phyloP scores from a whole-genome alignment of 2,329 filamentous ascomycete genomes.

The Monosporascus sp. region DNA sequence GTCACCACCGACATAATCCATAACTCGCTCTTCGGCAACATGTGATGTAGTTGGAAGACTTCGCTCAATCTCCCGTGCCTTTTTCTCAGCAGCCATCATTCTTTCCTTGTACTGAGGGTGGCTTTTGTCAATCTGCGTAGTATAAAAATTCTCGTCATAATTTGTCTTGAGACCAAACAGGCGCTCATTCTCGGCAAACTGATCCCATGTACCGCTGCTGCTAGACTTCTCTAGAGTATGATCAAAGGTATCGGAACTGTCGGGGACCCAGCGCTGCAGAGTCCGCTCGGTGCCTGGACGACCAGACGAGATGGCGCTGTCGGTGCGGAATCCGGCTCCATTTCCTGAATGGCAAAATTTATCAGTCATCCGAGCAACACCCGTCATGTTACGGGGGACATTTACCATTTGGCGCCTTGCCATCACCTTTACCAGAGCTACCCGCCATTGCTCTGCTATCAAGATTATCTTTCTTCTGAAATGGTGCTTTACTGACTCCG shows the following conservation, averaged over 20 bases:
- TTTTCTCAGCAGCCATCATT: slow-evolving; percentile 71
- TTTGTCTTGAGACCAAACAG: slow-evolving; percentile 84
- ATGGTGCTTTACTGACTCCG: slow-evolving; percentile 25
- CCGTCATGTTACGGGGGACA: background rate
- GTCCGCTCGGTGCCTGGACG: slow-evolving; percentile 65
- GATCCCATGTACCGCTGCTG: slow-evolving; percentile 66
- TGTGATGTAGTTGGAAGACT: slow-evolving; percentile 71
- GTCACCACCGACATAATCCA: slow-evolving; percentile 57
- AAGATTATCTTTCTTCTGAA: slow-evolving; percentile 24
- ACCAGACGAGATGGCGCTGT: slow-evolving; percentile 78
- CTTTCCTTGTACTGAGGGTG: slow-evolving; percentile 77
- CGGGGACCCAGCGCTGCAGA: slow-evolving; percentile 77
- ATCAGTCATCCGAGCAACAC: slow-evolving; percentile 1
- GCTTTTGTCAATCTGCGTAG: slow-evolving; percentile 78
- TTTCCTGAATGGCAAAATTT: slow-evolving; percentile 45
- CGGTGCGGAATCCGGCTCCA: slow-evolving; percentile 71
- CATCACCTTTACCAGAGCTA: slow-evolving; percentile 28
- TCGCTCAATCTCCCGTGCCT: slow-evolving; percentile 84
- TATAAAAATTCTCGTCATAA: slow-evolving; percentile 94
- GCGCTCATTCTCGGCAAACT: slow-evolving; percentile 85
- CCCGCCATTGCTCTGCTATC: slow-evolving; percentile 20
- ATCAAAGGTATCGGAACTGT: slow-evolving; percentile 56
- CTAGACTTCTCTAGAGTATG: slow-evolving; percentile 63
- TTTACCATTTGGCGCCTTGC: slow-evolving; percentile 35
- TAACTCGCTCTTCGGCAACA: slow-evolving; percentile 81